Evolutionary conservation across 306 rosid species (phyloP).

Genomic region (Vigna hirtella): DNA sequence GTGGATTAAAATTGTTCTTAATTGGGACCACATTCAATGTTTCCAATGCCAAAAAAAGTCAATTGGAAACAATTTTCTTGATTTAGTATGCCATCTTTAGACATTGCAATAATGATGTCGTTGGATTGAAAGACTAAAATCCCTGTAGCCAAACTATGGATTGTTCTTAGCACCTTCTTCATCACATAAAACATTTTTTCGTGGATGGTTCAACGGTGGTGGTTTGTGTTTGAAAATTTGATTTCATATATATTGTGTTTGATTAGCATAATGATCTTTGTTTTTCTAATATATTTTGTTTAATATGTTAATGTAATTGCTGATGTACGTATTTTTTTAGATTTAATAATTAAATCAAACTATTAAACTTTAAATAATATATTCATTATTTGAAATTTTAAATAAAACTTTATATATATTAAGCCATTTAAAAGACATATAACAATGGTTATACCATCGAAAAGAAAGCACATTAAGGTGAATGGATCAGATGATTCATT

Average conservation of each 20-base stretch:
- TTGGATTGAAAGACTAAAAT: neutral
- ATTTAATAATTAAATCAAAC: too few relatives aligned
- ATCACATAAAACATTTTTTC: neutral
- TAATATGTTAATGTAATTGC: neutral
- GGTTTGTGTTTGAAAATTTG: neutral
- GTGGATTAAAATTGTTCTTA: neutral
- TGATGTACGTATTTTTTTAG: neutral
- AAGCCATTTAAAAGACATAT: neutral
- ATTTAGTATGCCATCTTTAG: neutral
- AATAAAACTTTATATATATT: too few relatives aligned
- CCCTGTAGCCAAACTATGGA: slow-evolving; percentile 18
- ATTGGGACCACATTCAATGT: slow-evolving; percentile 46
- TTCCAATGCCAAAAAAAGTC: slow-evolving; percentile 35
- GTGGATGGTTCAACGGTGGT: neutral
- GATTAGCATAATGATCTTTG: neutral
- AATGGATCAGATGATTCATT: slow-evolving; percentile 4
- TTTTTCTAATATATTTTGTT: neutral
- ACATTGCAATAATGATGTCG: slow-evolving; percentile 43
- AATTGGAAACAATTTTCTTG: slow-evolving; percentile 21
- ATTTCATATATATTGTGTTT: neutral
- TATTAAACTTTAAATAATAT: neutral
- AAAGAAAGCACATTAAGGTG: neutral
- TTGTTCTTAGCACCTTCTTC: neutral
- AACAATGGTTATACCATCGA: neutral
- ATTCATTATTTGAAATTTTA: neutral